Conservation (phyloP, 768 basidiomycete genomes). For the Sistotremastrum suecicum region DNA sequence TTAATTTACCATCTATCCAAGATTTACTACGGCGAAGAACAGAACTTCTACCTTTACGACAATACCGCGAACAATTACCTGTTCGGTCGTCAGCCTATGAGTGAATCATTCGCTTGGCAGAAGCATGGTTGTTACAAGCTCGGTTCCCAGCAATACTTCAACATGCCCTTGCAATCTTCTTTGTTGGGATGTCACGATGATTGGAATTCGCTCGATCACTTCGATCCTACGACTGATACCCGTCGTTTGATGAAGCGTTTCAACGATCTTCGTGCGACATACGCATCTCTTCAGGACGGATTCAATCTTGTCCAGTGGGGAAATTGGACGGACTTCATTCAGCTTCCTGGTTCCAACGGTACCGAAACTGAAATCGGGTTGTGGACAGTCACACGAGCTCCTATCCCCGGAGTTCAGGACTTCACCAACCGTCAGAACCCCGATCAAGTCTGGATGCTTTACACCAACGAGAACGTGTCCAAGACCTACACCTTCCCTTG, state of each 20-base stretch:
- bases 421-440: constrained; percentile 38
- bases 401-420: constrained; percentile 41
- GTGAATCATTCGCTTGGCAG: constrained; percentile 71
- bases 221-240: constrained; percentile 75
- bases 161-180: constrained; percentile 72
- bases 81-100: constrained; percentile 90
- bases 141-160: constrained; percentile 87
- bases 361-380: constrained; percentile 79
- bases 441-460: constrained; percentile 73
- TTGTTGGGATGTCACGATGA: constrained; percentile 76
- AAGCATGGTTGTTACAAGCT: constrained; percentile 86
- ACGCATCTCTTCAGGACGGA: constrained; percentile 73
- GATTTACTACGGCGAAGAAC: constrained; percentile 87
- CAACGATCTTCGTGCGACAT: constrained; percentile 51
- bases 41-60: constrained; percentile 77
- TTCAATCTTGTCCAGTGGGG: constrained; percentile 72
- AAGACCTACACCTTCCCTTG: constrained; percentile 53
- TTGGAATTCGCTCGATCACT: constrained; percentile 90
- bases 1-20: constrained; percentile 16
- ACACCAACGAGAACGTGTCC: constrained; percentile 73
- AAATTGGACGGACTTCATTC: constrained; percentile 70
- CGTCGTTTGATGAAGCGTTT: constrained; percentile 65
- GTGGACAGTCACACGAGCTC: constrained; percentile 66
- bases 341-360: constrained; percentile 73
- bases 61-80: constrained; percentile 88